Base-by-base conservation (phyloP, 495 filamentous ascomycete species). In the Hypomontagnella monticulosa region DNA sequence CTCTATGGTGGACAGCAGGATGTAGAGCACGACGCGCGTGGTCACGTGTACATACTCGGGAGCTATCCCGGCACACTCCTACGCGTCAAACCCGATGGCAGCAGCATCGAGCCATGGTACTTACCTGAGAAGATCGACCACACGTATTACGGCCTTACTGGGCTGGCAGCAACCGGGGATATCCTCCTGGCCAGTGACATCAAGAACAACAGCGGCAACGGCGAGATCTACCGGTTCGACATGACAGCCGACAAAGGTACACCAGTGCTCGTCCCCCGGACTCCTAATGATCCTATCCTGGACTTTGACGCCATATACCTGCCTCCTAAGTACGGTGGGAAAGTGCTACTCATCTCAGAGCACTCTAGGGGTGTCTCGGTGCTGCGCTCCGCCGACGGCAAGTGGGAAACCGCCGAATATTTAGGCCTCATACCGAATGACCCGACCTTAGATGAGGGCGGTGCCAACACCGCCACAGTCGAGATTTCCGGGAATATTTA, bases 391-490 rank as follows among this genome's bases (percentile, higher is more conserved):
- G 60, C 66, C 40, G 68, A 78, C 38, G 69, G 60, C 33, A 66
- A 48, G 57, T 78, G 78, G 78, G 54, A 66, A 48, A 63, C 46
- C 5, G 75, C 76, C 12, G 75, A 80, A 61, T 72, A 75, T 44
- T 44, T 76, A 14, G 76, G 76, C 0, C 62, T 64, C 0, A 70
- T 77, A 5, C 52, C 74, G 50, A 66, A 61, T 20, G 57, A 63
- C 40, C 52, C 63, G 4, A 63, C 52, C n/a, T n/a, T n/a, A n/a
- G 32, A 66, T 15, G 56, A 61, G 9, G 64, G 62, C 4, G 62
- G 42, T 0, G 30, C 57, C 3, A 69, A 66, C 15, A 63, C n/a
- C n/a, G n/a, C 70, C 8, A 67, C 67, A 0, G 69, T 71, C 19
- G 74, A 78, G 62, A 66, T 76, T 7, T 54, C 54, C 18, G 76